Evolutionary conservation across 2,329 filamentous ascomycete genomes (phyloP), one percentile per base, ranked within the genome.

Genomic region (Neofusicoccum sp.): DNA sequence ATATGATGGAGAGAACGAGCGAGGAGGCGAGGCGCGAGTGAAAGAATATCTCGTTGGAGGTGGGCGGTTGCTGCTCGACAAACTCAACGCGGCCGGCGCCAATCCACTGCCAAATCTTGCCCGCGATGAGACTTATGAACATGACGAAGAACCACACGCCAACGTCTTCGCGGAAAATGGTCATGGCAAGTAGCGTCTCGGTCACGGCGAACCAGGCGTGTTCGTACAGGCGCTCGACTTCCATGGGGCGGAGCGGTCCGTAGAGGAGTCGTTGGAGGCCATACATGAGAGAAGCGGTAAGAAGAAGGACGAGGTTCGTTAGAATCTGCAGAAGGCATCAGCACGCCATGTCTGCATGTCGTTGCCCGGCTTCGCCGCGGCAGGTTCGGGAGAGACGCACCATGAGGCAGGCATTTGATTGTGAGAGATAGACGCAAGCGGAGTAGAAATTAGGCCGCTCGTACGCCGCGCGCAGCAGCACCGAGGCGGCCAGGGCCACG

Each of bases 41-140:
- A 80, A 98, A 98, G 14, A 97, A 81, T 36, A 88, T 85, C 3
- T 93, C 93, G 71, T 97, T 97, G 37, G 45, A 52, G 43, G 89
- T 85, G 0, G 94, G 94, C 3, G 94, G 93, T 77, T 98, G 93
- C 77, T 99, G 95, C 78, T 99, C 95, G 59, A 98, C 83, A 48
- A 95, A 87, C 74, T 99, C 96, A 61, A 99, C 92, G 60, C 96
- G 86, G 29, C 94, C 94, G 75, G 97, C 94, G 59, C 92, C 93
- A 68, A 99, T 97, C 95, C 96, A 99, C 62, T 93, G 92, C 93
- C 96, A 99, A 52, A 99, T 90, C 79, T 98, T 98, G 61, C 93
- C 93, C 3, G 93, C 94, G 50, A 99, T 86, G 43, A 99, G 84
- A 31, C 89, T 88, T 14, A 96, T 91, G 76, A 99, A 98, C 93